A percentile compares a stretch with the other conserved stretches of the same genome.
Conservation (phyloP, 192 early-diverging fungal species). For the Chytriomyces confervae region DNA sequence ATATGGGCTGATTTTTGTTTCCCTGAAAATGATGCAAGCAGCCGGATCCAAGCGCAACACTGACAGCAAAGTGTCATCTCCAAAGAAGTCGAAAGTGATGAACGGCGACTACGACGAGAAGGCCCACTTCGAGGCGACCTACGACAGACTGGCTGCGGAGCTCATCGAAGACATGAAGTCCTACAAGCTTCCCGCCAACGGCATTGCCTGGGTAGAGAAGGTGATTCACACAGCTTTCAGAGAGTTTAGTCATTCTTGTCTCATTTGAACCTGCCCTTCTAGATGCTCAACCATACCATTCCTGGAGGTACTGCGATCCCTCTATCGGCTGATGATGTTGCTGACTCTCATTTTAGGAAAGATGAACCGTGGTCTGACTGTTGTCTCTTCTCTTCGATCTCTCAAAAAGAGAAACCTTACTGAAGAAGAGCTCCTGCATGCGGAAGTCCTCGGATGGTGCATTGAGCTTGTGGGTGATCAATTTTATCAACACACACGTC, state of each 20-base stretch:
- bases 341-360: constrained; percentile 65
- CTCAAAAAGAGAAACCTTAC: constrained; percentile 78
- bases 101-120: constrained; percentile 39
- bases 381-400: constrained; percentile 85
- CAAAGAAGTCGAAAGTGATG: constrained; percentile 15
- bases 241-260: background rate
- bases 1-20: no score
- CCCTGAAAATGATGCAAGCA: no score
- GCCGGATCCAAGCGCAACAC: no score
- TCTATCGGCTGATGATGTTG: background rate
- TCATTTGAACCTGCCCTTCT: constrained; percentile 30
- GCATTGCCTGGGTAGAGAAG: constrained; percentile 55
- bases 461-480: constrained; percentile 78
- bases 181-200: constrained; percentile 69
- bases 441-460: constrained; percentile 92
- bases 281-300: constrained; percentile 64
- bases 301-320: constrained; percentile 55
- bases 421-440: constrained; percentile 81
- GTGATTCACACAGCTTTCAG: constrained; percentile 8
- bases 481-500: background rate
- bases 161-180: constrained; percentile 72
- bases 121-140: constrained; percentile 72
- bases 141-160: constrained; percentile 75
- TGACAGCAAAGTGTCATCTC: background rate
- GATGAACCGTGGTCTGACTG: constrained; percentile 97